Evolutionary conservation across 83 land plant species (phyloP), one percentile per base, ranked within the genome.

Genomic region (Larix sibirica): DNA sequence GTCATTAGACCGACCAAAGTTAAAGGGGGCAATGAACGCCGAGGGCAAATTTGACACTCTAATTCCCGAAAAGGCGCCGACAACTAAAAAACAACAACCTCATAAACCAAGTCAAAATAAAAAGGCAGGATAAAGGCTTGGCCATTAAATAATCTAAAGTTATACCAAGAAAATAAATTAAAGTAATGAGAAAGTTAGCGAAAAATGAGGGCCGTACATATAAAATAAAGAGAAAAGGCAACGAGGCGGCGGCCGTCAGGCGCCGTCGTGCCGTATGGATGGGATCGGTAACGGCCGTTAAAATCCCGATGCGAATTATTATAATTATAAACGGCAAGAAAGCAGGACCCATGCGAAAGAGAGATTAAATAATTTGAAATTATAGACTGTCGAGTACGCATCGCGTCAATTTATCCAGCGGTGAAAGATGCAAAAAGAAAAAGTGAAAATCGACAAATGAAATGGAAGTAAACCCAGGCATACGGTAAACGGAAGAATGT

Each of bases 181-280:
- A 10, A 69, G 1, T 33, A 18, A 31, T 31, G 31, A 18, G n/a
- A 38, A 69, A 69, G 42, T 33, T 38, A 38, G 42, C 16, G 73
- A 33, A 69, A 69, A 69, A 31, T 69, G n/a, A 5, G 44, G 7
- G 17, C 73, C 73, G 73, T 69, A 69, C 73, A n/a, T 38, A 69
- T 69, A 33, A 33, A 33, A 31, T 31, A 69, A 69, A 38, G 6
- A 20, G 21, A 69, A 31, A 69, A 69, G 17, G 73, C 42, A 6
- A 8, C 18, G n/a, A 33, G 73, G 38, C 73, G 73, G 73, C 73
- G 73, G 73, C 73, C 42, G 73, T 69, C 73, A 69, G 73, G 18
- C 40, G 40, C 36, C 36, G 71, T 67, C 38, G 14, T 36, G 71
- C 71, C 36, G 38, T 67, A 2, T 31, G 20, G 36, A 4, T 12